phyloP scores from a whole-genome alignment of 169 alveolate genomes.

The Cryptosporidium andersoni region DNA sequence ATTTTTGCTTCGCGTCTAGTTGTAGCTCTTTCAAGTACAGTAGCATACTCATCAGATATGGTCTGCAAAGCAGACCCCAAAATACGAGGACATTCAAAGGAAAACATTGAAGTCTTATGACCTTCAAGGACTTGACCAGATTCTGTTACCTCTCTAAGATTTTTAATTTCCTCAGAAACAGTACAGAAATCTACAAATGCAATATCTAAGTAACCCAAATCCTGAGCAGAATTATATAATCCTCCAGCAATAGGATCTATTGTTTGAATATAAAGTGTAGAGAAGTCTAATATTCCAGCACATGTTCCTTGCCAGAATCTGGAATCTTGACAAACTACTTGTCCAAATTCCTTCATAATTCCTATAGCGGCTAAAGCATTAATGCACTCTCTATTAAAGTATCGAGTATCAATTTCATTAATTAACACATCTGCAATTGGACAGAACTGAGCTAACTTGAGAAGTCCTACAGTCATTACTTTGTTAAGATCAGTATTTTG shows the following conservation, averaged over 20 bases:
- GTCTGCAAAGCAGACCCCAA: constrained; percentile 33
- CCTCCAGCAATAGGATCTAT: constrained; percentile 70
- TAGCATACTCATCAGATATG: constrained; percentile 29
- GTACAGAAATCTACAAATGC: constrained; percentile 40
- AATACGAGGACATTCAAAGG: constrained; percentile 45
- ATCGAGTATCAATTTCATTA: constrained; percentile 49
- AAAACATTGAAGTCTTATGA: constrained; percentile 60
- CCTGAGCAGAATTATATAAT: constrained; percentile 40
- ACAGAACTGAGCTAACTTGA: constrained; percentile 58
- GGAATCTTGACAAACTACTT: constrained; percentile 47
- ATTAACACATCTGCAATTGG: constrained; percentile 55
- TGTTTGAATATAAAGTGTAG: constrained; percentile 14
- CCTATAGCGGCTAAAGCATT: constrained; percentile 69
- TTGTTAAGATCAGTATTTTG: constrained; percentile 37
- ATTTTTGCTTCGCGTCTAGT: background rate
- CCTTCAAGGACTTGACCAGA: constrained; percentile 46
- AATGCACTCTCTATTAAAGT: constrained; percentile 64
- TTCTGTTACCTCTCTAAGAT: constrained; percentile 57
- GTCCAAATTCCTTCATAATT: constrained; percentile 49
- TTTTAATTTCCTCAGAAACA: constrained; percentile 14
- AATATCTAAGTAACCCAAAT: constrained; percentile 57
- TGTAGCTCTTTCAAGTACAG: background rate
- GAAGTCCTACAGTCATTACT: constrained; percentile 25
- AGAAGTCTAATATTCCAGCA: constrained; percentile 21
- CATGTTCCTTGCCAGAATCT: constrained; percentile 72